Evolutionary conservation across 495 filamentous ascomycete species (phyloP), one percentile per base, ranked within the genome.

Genomic region (Aspergillus ellipticus): DNA sequence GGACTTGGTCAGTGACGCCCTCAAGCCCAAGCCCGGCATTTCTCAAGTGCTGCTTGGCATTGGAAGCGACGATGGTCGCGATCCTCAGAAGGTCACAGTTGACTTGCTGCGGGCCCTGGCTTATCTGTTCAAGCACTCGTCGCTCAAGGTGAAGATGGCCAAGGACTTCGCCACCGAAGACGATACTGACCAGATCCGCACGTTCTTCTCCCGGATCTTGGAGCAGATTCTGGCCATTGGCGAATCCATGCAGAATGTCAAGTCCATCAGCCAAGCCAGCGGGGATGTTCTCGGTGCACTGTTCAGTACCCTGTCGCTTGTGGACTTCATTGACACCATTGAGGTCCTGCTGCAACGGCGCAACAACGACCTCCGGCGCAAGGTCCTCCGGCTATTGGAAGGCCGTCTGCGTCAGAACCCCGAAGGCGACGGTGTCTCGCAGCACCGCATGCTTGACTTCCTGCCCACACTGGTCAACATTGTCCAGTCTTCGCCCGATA

Each of bases 311-410:
- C 76, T 96, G 42, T 90, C 91, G 4, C 89, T 88, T 7, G 77
- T 82, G 35, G 89, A 96, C 69, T 90, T 97, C 72, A 83, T 96
- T 61, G 86, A 88, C 62, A 88, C 89, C 17, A 85, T 93, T 42
- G 88, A 92, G 56, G 79, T 82, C 16, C 74, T 98, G 29, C 81
- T 96, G 19, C 80, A 86, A 52, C 82, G 85, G 16, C 83, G 85
- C 2, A 85, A 89, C 49, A 76, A 88, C 53, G 79, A 84, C 31
- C 74, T 96, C 37, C 86, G 88, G 6, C 84, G 86, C 53, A 90
- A 90, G 67, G 86, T 93, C 41, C 80, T 98, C 28, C 84, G 81
- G 42, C 83, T 92, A 6, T 77, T 97, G 15, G 88, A 90, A 62
- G 73, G 83, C 46, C 85, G 91, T 26, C 80, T 96, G 22, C 81